Conservation (phyloP, 2,329 filamentous ascomycete genomes). For the Pyrenophora seminiperda region DNA sequence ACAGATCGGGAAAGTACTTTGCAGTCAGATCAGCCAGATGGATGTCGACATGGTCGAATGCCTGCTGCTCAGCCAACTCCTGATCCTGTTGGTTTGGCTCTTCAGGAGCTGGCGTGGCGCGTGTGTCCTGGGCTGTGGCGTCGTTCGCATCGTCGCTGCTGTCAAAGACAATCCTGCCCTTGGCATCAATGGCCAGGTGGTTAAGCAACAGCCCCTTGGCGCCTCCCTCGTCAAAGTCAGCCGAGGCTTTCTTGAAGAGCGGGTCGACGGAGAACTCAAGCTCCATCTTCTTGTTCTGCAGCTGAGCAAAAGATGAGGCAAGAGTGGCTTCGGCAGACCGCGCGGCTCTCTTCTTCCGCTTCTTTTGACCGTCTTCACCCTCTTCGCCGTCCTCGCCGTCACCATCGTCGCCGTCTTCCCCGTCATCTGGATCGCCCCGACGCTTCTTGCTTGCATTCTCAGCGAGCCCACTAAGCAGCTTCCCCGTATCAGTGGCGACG, state of each 20-base stretch:
- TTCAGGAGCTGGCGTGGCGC: constrained; percentile 53
- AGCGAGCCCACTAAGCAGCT: constrained; percentile 88
- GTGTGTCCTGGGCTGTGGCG: constrained; percentile 53
- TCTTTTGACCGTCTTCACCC: constrained; percentile 64
- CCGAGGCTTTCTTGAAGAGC: constrained; percentile 98
- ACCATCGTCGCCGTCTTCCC: constrained; percentile 61
- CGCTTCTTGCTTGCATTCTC: constrained; percentile 73
- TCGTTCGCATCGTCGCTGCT: constrained; percentile 85
- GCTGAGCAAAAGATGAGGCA: constrained; percentile 80
- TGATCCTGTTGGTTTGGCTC: constrained; percentile 41
- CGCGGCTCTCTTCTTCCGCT: constrained; percentile 74
- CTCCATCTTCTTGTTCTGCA: constrained; percentile 97
- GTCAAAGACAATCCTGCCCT: constrained; percentile 95
- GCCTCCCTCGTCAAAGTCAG: constrained; percentile 97
- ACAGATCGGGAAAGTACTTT: constrained; percentile 85
- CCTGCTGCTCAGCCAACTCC: constrained; percentile 45
- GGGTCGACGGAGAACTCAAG: constrained; percentile 96
- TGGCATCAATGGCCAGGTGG: constrained; percentile 91
- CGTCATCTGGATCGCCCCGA: constrained; percentile 44
- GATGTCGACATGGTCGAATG: constrained; percentile 70
- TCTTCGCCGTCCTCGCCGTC: constrained; percentile 68
- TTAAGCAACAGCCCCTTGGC: constrained; percentile 94
- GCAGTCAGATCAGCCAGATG: constrained; percentile 75
- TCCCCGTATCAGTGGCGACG: constrained; percentile 95
- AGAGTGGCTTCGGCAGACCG: constrained; percentile 92